Evolutionary conservation across 768 basidiomycete species (phyloP), one percentile per base, ranked within the genome.

Genomic region (Serendipita sp.): DNA sequence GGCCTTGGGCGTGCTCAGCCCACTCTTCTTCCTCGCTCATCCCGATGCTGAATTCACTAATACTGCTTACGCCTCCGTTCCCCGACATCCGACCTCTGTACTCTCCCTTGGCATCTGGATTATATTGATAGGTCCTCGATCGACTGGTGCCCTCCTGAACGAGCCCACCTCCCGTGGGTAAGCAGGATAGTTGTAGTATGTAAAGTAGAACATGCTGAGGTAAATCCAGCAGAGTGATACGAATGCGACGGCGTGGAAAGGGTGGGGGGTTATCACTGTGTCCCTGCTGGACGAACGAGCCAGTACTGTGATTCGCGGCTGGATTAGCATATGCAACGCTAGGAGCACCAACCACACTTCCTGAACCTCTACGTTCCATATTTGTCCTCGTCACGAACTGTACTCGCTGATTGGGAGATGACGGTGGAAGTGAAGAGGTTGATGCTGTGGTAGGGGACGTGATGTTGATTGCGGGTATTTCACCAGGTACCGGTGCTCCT

Each of bases 161-260:
- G 16, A n/a, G n/a, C 8, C 16, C 56, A 51, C 5, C n/a, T 8
- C 48, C 32, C 1, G 72, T 71, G 63, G 76, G 77, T 1, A 85
- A 83, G 70, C 90, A 88, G 1, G 81, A 80, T 68, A 76, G 73
- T 71, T 86, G 81, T 3, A 91, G 80, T 62, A 89, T 80, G 60
- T 85, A 80, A 56, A 91, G 80, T 3, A 90, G 77, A 28, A 91
- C 71, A 67, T 89, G 82, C 0, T 84, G 69, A 0, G 88, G 84
- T 0, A 88, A 69, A 0, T 74, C 74, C 4, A 60, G 56, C 16
- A 60, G 56, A 38, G 28, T 60, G 35, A 36, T 28, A 28, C 28
- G 28, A 34, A n/a, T 23, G 18, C 56, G 28, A 32, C 34, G n/a
- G 10, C 56, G 18, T 10, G 56, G 16, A 18, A 60, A 60, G 4